Evolutionary conservation across 2,329 filamentous ascomycete genomes (phyloP), one percentile per base, ranked within the genome.

Genomic region (Eutypella sp.): DNA sequence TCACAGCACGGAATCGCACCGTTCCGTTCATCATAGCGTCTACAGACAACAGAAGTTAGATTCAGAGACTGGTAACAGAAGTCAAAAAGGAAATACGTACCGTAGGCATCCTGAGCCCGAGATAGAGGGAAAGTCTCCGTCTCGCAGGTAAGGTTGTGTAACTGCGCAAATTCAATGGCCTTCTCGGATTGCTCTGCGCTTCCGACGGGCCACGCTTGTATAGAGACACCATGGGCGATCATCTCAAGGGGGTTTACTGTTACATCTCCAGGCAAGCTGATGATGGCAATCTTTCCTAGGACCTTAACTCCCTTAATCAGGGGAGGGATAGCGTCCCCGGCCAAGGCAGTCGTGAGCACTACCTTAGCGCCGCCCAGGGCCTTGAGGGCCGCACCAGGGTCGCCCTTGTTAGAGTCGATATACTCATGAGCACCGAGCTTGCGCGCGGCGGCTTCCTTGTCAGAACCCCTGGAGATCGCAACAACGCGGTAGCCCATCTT

Each of bases 401-500:
- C 50, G 10, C 33, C 47, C 33, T 45, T 46, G 41, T 38, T 49
- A 8, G 51, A 41, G 25, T 55, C 57, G 44, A 82, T 70, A 56
- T 78, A 82, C 42, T 79, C 75, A 46, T 72, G 73, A 0, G 79
- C 79, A 6, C 79, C 79, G 9, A 82, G 65, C 51, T 78, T 54
- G 38, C 67, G 67, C 1, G 75, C 78, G 52, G 78, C 76, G 41
- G 72, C 64, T 54, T 74, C 74, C 66, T 82, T 83, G 19, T 62
- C 58, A 2, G 60, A 60, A 41, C 70, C 74, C 2, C 71, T 53
- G 3, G 58, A 85, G 71, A 47, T 52, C 22, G 82, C 82, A 5
- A 82, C 72, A 10, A 84, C 77, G 22, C 76, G 71, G 62, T 75
- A 85, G 3, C 82, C 82, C 73, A 85, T 81, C 63, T 79, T 79